Evolutionary conservation across 2,329 filamentous ascomycete genomes (phyloP).

Genomic region (Xylaria sp.): DNA sequence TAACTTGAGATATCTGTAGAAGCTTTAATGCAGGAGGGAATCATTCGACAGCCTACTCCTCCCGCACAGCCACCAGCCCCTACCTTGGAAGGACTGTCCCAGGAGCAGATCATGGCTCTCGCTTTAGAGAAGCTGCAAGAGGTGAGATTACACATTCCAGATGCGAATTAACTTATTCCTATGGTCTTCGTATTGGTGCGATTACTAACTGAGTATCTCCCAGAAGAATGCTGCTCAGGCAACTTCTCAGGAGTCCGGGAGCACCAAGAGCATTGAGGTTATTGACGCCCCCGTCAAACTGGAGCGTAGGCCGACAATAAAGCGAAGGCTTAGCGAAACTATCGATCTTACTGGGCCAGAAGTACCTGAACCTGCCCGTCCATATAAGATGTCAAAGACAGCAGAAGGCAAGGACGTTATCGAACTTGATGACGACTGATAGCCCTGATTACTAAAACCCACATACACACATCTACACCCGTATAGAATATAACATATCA

Average conservation of each 20-base stretch:
- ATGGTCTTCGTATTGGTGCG: background rate
- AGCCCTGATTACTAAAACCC: background rate
- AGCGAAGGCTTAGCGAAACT: background rate
- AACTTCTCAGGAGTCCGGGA: no score
- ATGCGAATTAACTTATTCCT: no score
- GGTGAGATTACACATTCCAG: background rate
- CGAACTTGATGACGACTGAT: background rate
- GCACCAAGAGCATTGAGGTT: background rate
- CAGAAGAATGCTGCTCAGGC: background rate
- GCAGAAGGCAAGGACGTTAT: background rate
- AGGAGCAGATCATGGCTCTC: background rate
- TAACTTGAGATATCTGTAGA: slow-evolving; percentile 1
- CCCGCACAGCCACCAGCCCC: background rate
- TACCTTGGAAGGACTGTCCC: background rate
- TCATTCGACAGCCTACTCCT: background rate
- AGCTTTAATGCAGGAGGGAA: slow-evolving; percentile 4
- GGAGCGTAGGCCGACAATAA: background rate
- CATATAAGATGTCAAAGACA: background rate
- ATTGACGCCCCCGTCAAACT: background rate
- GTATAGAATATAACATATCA: no score
- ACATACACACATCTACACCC: no score
- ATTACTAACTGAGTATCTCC: background rate
- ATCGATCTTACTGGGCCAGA: background rate
- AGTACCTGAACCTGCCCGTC: background rate
- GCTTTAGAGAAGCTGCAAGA: slow-evolving; percentile 1